Base-by-base conservation (phyloP, 2,329 filamentous ascomycete species). In the Exophiala oligosperma region DNA sequence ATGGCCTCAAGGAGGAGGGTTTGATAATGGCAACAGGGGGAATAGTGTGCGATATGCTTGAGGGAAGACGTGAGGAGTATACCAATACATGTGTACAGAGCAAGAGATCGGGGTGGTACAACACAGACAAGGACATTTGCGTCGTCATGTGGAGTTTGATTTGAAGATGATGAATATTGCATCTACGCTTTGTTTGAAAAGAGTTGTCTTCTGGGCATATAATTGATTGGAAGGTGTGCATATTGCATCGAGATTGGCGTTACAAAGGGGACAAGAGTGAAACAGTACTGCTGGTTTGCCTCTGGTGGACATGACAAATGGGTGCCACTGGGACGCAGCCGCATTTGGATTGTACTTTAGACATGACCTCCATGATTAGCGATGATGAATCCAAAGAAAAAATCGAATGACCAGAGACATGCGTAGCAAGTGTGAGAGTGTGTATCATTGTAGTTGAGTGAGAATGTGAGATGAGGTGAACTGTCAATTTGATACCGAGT, bases 41-140 rank as follows among this genome's bases (percentile, higher is more conserved):
- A 21, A 58, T 12, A 66, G 58, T 59, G 64, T 63, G 14, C 56
- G 64, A 46, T 66, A 66, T 55, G 64, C 58, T 32, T 48, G 28
- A 29, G n/a, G 21, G 28, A 28, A 41, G 23, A 28, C 12, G 29
- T 28, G 14, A 14, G 14, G 37, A n/a, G 21, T 5, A 24, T 26
- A 35, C 21, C 23, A 21, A 32, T 43, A 14, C 11, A 23, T 23
- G 17, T 52, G n/a, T 43, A 49, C 46, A 29, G 46, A 43, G 14
- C n/a, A 40, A 40, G 12, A 40, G 9, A 9, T 6, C 2, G 40
- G 40, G 21, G 4, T 43, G 40, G 9, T 9, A 1, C 6, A 2
- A 9, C 32, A 35, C 9, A 9, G 4, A 9, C 32, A 35, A 8
- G 32, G 11, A 9, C 32, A 35, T 35, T 35, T 35, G 32, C 32